A percentile compares a stretch with the other conserved stretches of the same genome.
phyloP scores from a whole-genome alignment of 2,329 filamentous ascomycete species.

The Thielaviopsis populi region DNA sequence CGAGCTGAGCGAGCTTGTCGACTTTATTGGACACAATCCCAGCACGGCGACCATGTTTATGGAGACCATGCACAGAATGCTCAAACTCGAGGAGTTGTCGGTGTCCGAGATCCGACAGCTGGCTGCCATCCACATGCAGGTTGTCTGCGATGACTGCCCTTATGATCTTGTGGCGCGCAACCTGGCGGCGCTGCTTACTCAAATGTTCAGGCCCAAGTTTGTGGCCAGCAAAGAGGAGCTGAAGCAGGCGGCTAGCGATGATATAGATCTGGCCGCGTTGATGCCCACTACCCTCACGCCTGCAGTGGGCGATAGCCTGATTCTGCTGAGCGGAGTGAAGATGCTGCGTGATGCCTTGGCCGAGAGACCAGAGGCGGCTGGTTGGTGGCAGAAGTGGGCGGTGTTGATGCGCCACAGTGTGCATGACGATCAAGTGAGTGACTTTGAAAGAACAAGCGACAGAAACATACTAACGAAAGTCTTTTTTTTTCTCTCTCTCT shows the following conservation, averaged over 20 bases:
- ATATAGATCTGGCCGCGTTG: constrained; percentile 5
- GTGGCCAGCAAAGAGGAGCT: background rate
- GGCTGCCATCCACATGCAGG: constrained; percentile 4
- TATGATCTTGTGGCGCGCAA: constrained; percentile 12
- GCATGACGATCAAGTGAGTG: constrained; percentile 33
- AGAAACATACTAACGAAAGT: background rate
- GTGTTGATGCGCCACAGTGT: constrained; percentile 35
- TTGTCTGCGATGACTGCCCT: constrained; percentile 9
- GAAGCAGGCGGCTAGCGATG: constrained; percentile 1
- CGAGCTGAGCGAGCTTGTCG: background rate
- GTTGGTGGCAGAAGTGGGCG: constrained; percentile 30
- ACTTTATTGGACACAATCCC: constrained; percentile 5
- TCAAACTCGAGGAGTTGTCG: constrained; percentile 7
- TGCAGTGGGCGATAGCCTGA: constrained; percentile 8
- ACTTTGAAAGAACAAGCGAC: background rate
- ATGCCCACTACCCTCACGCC: constrained; percentile 12
- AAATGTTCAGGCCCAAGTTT: constrained; percentile 13
- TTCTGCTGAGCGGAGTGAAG: constrained; percentile 14
- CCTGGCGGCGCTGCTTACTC: constrained; percentile 11
- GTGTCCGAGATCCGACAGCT: constrained; percentile 7
- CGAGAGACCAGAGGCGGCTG: background rate
- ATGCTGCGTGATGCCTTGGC: constrained; percentile 13
- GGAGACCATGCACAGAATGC: constrained; percentile 8
- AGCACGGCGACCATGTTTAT: constrained; percentile 12
- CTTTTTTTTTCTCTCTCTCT: no score